phyloP scores from a whole-genome alignment of 345 rosid species.

The Gossypium australe region DNA sequence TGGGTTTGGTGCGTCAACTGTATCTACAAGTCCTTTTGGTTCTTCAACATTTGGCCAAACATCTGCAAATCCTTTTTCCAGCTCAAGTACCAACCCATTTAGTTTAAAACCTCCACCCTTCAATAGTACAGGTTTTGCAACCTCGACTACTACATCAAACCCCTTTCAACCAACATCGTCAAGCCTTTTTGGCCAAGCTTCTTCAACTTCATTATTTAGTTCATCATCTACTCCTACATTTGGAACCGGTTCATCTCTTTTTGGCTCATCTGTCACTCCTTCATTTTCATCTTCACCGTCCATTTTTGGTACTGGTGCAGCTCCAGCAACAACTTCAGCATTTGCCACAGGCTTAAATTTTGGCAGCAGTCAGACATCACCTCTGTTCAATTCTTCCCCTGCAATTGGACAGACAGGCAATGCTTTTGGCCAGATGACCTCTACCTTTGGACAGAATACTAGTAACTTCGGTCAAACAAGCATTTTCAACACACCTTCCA shows the following conservation, averaged over 20 bases:
- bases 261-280: constrained; percentile 47
- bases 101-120: constrained; percentile 40
- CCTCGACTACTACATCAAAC: constrained; percentile 29
- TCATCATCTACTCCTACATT: constrained; percentile 41
- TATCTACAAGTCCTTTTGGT: constrained; percentile 49
- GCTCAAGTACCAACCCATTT: constrained; percentile 46
- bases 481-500: constrained; percentile 48
- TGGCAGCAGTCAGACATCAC: constrained; percentile 47
- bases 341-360: constrained; percentile 13
- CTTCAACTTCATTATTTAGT: constrained; percentile 47
- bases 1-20: constrained; percentile 48
- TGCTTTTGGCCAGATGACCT: constrained; percentile 48
- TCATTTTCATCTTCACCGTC: constrained; percentile 55
- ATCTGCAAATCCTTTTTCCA: constrained; percentile 40
- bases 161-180: constrained; percentile 37
- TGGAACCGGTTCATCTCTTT: constrained; percentile 37
- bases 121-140: constrained; percentile 34
- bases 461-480: constrained; percentile 50
- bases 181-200: constrained; percentile 41
- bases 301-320: not conserved
- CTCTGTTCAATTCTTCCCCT: constrained; percentile 47
- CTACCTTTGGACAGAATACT: constrained; percentile 46
- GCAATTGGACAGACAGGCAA: constrained; percentile 53
- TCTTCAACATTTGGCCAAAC: constrained; percentile 41
- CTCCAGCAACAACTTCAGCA: not conserved